A percentile compares a stretch with the other conserved stretches of the same genome.
phyloP scores from a whole-genome alignment of 495 filamentous ascomycete species.

The Margaritispora aquatica region DNA sequence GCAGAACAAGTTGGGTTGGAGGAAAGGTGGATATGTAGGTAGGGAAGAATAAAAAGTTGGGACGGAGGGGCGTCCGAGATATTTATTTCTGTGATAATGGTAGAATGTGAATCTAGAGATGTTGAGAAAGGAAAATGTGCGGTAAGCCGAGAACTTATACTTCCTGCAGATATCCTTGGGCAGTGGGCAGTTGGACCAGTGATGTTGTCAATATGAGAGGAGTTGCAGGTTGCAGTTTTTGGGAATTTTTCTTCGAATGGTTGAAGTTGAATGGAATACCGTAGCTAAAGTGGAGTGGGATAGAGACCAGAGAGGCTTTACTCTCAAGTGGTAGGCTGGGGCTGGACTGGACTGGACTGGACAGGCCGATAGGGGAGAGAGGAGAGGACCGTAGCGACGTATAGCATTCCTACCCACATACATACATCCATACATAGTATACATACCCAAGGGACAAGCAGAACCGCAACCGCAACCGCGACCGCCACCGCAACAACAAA shows the following conservation, averaged over 20 bases:
- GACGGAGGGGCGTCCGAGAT: not conserved
- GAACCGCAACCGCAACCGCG: too few species aligned
- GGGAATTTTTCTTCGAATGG: not conserved
- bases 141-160: slow-evolving; percentile 23
- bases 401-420: too few species aligned
- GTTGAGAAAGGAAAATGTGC: slow-evolving; percentile 17
- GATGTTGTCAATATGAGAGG: not conserved
- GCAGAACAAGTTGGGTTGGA: not conserved
- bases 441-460: not conserved
- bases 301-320: not conserved
- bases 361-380: too few species aligned
- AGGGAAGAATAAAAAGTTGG: not conserved
- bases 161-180: slow-evolving; percentile 6
- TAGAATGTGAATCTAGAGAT: slow-evolving; percentile 7
- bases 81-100: not conserved
- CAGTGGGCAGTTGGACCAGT: not conserved
- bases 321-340: too few species aligned
- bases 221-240: not conserved
- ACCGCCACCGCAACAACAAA: too few species aligned
- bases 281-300: not conserved
- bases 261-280: not conserved
- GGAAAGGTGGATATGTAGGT: not conserved
- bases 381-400: too few species aligned
- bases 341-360: too few species aligned
- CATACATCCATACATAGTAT: too few species aligned